Evolutionary conservation across 257 asterid species (phyloP).

Genomic region (Lycium barbarum): DNA sequence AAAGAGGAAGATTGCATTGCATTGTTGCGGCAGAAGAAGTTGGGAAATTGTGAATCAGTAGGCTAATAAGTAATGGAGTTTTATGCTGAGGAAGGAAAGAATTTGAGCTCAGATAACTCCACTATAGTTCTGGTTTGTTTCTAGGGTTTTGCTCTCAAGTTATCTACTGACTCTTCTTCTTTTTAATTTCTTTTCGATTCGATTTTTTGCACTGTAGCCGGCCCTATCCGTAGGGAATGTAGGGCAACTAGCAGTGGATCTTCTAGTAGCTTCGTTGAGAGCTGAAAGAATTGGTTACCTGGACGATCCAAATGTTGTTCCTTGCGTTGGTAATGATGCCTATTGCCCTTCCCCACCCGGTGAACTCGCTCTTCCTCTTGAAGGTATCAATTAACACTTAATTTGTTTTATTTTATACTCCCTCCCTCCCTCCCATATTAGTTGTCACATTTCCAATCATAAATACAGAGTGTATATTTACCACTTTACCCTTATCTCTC

Average conservation of each 20-base stretch:
- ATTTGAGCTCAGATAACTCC: constrained; percentile 51
- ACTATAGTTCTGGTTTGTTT: constrained; percentile 74
- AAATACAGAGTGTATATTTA: too few species aligned
- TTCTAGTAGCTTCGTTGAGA: constrained; percentile 69
- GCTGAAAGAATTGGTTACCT: constrained; percentile 70
- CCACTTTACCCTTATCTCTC: too few species aligned
- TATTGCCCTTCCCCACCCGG: constrained; percentile 79
- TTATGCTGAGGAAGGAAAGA: constrained; percentile 66
- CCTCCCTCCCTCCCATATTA: too few species aligned
- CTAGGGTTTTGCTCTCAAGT: constrained; percentile 33
- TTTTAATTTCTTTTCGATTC: constrained; percentile 11
- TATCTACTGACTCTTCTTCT: background rate
- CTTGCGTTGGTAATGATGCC: constrained; percentile 98
- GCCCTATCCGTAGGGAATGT: constrained; percentile 94
- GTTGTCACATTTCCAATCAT: too few species aligned
- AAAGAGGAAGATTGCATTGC: background rate
- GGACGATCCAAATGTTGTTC: constrained; percentile 87
- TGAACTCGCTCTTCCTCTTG: constrained; percentile 77
- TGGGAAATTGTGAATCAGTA: background rate
- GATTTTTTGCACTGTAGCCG: constrained; percentile 53
- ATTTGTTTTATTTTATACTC: background rate
- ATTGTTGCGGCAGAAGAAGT: constrained; percentile 25
- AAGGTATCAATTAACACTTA: constrained; percentile 52
- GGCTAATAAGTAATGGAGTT: constrained; percentile 61
- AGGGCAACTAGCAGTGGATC: constrained; percentile 94